A percentile compares a stretch with the other conserved stretches of the same genome.
These are phyloP conservation scores for Haematococcus sp. DNA, from an alignment of 139 green algal species.

Conservation along the genomic window DNA sequence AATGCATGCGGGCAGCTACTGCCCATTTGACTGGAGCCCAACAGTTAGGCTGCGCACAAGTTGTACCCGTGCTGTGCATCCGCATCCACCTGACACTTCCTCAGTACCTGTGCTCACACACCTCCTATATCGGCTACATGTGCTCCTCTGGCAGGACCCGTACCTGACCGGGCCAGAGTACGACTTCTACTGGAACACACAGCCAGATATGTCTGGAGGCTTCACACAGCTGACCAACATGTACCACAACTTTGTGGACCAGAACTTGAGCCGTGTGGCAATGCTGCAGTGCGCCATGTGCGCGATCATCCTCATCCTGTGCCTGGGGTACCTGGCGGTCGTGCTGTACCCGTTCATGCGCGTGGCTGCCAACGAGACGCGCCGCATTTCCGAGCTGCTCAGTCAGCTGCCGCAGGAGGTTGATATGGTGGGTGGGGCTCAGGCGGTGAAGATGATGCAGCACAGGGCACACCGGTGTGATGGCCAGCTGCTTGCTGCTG, in stretches of 20 bases:
- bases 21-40: no score
- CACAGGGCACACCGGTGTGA: no score
- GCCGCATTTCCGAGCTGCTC: conserved; percentile 48
- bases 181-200: conserved; percentile 8
- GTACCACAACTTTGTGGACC: conserved; percentile 5
- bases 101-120: no score
- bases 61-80: no score
- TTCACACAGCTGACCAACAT: background rate
- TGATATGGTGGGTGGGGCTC: background rate
- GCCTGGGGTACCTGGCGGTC: conserved; percentile 8
- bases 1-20: no score
- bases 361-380: conserved; percentile 26
- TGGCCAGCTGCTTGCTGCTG: no score
- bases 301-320: conserved; percentile 23
- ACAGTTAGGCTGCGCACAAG: no score
- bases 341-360: conserved; percentile 32
- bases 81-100: no score
- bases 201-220: background rate
- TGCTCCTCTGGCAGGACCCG: conserved; percentile 1
- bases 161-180: conserved; percentile 15
- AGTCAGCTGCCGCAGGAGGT: conserved; percentile 36
- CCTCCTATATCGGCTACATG: no score
- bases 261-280: conserved; percentile 7
- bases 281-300: conserved; percentile 23
- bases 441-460: no score